Base-by-base conservation (phyloP, 164 flowering plant species). In the Nelumbo lutea region DNA sequence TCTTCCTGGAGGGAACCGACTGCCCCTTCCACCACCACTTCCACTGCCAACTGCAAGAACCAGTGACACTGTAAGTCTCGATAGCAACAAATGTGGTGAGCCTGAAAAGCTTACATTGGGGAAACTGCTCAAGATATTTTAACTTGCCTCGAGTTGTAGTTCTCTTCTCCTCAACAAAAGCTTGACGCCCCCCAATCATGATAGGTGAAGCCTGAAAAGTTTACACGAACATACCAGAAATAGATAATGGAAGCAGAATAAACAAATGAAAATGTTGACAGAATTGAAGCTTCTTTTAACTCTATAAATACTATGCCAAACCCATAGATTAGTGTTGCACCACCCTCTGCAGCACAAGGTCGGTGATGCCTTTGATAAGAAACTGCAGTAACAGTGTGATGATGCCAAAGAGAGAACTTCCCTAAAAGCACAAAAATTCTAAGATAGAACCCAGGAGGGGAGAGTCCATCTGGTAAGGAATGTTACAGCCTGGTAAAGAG, bases 191-290 rank as follows among this genome's bases (percentile, higher is more conserved):
- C 9, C 82, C 83, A 73, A 86, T 79, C 1, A 62, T 72, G 65
- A 84, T 58, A 6, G 85, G 85, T 42, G 90, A 82, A 59, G 89
- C 91, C 97, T 90, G 82, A 64, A 44, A 73, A 58, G 9, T 62
- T 3, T 44, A 55, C 46, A 66, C 2, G 44, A 2, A 5, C 13
- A n/a, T 40, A 9, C 4, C 41, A 53, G 41, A 63, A 14, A 9
- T 4, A 27, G 41, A 60, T 39, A 4, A 40, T 2, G 42, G 6
- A 27, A 27, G 27, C 27, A 27, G 27, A 27, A 27, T 27, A 27
- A 27, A 27, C 27, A 27, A 27, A 27, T 27, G 27, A 27, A 27
- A 27, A 27, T 27, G 27, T 0, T 27, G 27, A 27, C 27, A 27
- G 27, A 27, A 27, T 27, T 27, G 27, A 27, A 27, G 27, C 27